Conservation (phyloP, 257 asterid species). For the Thymus mandschuricus region DNA sequence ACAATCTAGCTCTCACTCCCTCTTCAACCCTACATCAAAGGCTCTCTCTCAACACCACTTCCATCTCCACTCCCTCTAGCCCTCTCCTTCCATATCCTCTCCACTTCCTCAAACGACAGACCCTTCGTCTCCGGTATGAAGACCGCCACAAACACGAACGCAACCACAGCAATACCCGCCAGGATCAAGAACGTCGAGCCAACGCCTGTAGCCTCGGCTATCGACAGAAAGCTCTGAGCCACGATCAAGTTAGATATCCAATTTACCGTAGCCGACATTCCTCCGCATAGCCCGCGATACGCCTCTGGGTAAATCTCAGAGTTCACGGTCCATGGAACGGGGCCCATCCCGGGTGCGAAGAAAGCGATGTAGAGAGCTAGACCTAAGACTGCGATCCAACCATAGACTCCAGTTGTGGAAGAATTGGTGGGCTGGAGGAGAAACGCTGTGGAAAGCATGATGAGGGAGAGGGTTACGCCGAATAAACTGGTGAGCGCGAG, state of each 20-base stretch:
- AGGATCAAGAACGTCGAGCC: constrained; percentile 77
- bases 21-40: constrained; percentile 47
- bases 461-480: constrained; percentile 76
- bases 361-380: constrained; percentile 74
- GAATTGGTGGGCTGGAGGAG: constrained; percentile 47
- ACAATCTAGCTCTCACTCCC: background rate
- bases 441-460: constrained; percentile 65
- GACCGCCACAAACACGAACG: constrained; percentile 61
- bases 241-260: constrained; percentile 90
- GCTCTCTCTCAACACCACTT: constrained; percentile 35
- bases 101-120: constrained; percentile 82
- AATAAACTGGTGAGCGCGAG: constrained; percentile 74
- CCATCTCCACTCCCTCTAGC: constrained; percentile 49
- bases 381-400: constrained; percentile 84
- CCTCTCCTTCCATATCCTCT: constrained; percentile 75
- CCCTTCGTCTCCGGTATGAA: constrained; percentile 95
- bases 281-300: constrained; percentile 85
- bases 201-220: constrained; percentile 63
- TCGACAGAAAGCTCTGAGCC: constrained; percentile 76
- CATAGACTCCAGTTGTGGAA: constrained; percentile 42
- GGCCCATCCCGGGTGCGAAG: constrained; percentile 95
- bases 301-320: constrained; percentile 88
- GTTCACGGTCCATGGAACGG: constrained; percentile 95
- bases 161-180: constrained; percentile 67
- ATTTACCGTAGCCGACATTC: constrained; percentile 95